Base-by-base conservation (phyloP, 331 rosid genomes). In the Erythrophleum ivorense region DNA sequence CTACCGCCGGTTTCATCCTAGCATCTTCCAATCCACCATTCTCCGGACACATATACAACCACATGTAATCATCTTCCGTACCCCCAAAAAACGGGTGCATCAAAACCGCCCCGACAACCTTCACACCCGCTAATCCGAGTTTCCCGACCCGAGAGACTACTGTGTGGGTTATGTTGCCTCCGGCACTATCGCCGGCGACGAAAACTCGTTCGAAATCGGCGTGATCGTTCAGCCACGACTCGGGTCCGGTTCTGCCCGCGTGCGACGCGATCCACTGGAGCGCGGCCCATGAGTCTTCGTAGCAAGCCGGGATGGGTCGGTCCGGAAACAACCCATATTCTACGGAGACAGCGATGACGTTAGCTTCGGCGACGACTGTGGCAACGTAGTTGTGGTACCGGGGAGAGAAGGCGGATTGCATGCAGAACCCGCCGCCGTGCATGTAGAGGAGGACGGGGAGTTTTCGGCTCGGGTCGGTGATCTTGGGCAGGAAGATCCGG, bases 371-470 rank as follows among this genome's bases (percentile, higher is more conserved):
- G 43, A 14, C 83, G 1, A 84, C 3, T 0, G 81, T 18, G n/a
- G 70, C 12, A n/a, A 85, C 87, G 45, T 21, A 59, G 77, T 11
- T 60, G 80, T 90, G 89, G 82, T 76, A 64, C 1, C 0, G 4
- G 1, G 81, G 38, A 34, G 76, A 70, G 82, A 90, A 88, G n/a
- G 92, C 88, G 29, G 91, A 88, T 1, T 65, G 49, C 36, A 85
- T 36, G 78, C 84, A 83, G 86, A 84, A 91, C 3, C 73, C 88
- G 2, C 91, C 90, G 4, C 92, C 92, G 52, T 88, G 92, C 36
- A 87, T 48, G 89, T 87, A 85, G 62, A 85, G 55, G 14, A 85
- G 78, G 11, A 85, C 18, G 3, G 89, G 89, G 68, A 88, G 62
- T 52, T 83, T 85, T 6, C n/a, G 54, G 53, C 50, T 50, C 21